Evolutionary conservation across 768 basidiomycete genomes (phyloP), one percentile per base, ranked within the genome.

Genomic region (Tulasnella sp.): DNA sequence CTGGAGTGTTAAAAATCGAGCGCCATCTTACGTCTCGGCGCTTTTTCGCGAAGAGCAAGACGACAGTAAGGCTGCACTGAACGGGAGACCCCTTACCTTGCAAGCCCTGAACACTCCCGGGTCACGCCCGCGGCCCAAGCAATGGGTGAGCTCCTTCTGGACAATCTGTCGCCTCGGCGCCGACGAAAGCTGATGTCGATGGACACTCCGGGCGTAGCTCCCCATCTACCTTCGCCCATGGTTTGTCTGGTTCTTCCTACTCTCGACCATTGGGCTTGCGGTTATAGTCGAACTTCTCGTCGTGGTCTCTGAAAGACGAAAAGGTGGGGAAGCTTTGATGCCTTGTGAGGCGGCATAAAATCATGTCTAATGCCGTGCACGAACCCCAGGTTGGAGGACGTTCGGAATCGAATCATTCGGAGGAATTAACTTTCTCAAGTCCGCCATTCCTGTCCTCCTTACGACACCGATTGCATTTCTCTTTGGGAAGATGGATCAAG

Each of bases 381-480:
- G 12, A 44, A 34, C 34, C 74, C 34, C 27, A 76, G 77, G 77
- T 24, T 78, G 56, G 56, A 39, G 58, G 24, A 31, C 46, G 38
- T 38, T 44, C 62, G 38, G 77, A n/a, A 68, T 79, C 52, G 78
- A 72, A 40, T 38, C 73, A 5, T 79, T 79, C 44, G 78, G 78
- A n/a, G 73, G 78, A 10, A 18, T 48, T n/a, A 79, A 79, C 44
- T 79, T 73, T 34, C 71, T 79, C 78, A 79, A 79, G 78, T 72
- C 78, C 12, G 78, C 73, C n/a, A n/a, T 79, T 5, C 78, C 78
- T 16, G 78, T 79, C 12, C 21, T 79, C 16, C 56, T 79, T 7
- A 58, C 73, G 18, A 44, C 21, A 14, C 78, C 78, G 7, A 74
- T 48, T 9, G 38, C 4, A 5, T n/a, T 36, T 31, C 19, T 79